phyloP scores from a whole-genome alignment of 2,329 filamentous ascomycete species.

The Alternaria ethzedia region DNA sequence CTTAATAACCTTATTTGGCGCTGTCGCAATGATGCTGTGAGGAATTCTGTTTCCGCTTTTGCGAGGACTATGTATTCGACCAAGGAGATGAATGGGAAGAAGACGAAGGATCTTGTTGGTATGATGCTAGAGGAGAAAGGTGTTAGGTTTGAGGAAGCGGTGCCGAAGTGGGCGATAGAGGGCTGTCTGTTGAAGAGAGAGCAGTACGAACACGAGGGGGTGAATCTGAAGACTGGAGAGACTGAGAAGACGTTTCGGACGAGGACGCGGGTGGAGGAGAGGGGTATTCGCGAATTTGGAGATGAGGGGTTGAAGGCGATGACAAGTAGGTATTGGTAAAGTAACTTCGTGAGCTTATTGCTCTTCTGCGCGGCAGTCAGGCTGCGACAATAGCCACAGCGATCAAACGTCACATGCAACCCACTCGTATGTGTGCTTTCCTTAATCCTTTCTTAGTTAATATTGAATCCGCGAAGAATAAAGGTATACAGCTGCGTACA shows the following conservation, averaged over 20 bases:
- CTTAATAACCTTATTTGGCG: constrained; percentile 42
- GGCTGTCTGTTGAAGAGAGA: constrained; percentile 42
- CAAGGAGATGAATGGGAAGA: constrained; percentile 35
- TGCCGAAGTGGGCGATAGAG: constrained; percentile 42
- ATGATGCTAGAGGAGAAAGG: constrained; percentile 36
- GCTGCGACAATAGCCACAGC: neutral
- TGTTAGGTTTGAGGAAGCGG: constrained; percentile 29
- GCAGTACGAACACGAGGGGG: constrained; percentile 36
- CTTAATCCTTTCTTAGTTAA: neutral
- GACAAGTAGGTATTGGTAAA: constrained; percentile 34
- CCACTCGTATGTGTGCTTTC: neutral
- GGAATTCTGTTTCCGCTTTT: constrained; percentile 37
- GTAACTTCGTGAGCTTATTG: neutral
- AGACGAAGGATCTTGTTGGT: constrained; percentile 24
- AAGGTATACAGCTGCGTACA: neutral
- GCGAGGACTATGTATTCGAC: constrained; percentile 36
- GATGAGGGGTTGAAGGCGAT: constrained; percentile 32
- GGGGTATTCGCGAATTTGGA: constrained; percentile 32
- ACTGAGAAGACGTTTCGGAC: constrained; percentile 30
- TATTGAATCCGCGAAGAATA: neutral
- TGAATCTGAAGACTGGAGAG: constrained; percentile 35
- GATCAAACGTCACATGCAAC: neutral
- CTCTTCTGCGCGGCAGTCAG: neutral
- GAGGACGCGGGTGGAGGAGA: constrained; percentile 33
- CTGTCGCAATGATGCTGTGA: constrained; percentile 39